phyloP scores from a whole-genome alignment of 2,329 filamentous ascomycete species.

The Fusarium pininemorale region DNA sequence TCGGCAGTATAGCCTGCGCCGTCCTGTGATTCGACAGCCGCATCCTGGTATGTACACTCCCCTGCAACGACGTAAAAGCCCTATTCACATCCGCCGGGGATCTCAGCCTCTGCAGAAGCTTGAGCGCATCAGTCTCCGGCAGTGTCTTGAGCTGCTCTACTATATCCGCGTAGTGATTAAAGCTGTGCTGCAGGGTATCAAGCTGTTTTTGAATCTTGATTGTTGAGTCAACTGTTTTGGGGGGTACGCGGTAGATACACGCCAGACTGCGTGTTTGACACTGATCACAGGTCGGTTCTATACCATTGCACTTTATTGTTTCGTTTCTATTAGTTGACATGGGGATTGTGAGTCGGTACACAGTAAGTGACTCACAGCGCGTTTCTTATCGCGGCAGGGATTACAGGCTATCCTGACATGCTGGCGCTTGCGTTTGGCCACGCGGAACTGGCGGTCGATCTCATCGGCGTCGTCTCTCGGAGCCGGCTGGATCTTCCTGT shows the following conservation, averaged over 20 bases:
- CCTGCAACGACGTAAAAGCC: background rate
- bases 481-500: slow-evolving; percentile 3
- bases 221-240: slow-evolving; percentile 1
- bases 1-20: background rate
- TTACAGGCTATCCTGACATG: slow-evolving; percentile 17
- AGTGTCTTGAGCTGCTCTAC: background rate
- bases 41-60: background rate
- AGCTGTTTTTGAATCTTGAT: slow-evolving; percentile 8
- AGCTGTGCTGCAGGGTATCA: background rate
- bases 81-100: background rate
- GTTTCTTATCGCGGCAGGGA: slow-evolving; percentile 11
- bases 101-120: background rate
- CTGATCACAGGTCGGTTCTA: slow-evolving; percentile 7
- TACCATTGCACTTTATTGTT: background rate
- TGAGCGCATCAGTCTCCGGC: background rate
- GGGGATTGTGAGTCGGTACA: background rate
- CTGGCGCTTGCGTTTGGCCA: background rate
- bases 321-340: background rate
- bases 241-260: background rate
- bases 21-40: background rate
- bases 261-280: background rate
- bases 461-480: background rate
- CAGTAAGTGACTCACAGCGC: background rate
- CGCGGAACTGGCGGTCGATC: background rate
- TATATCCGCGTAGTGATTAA: background rate